Evolutionary conservation across 805 yeast species (phyloP).

Genomic region (Candida peoriensis): DNA sequence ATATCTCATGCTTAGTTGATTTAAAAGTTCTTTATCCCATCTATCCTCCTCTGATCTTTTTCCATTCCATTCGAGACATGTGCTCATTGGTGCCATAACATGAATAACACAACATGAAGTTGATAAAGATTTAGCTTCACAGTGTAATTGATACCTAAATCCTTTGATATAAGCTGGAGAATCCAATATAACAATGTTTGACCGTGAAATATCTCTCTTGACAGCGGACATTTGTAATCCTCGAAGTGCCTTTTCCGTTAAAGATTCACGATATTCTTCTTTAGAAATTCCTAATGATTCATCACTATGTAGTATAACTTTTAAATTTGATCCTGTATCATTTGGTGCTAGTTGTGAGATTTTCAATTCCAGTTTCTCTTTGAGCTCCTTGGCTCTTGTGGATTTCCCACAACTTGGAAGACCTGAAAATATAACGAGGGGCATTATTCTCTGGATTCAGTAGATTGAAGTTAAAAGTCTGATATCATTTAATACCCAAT

Average conservation of each 20-base stretch:
- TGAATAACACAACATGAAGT: constrained; percentile 84
- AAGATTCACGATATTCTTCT: constrained; percentile 63
- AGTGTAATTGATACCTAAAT: constrained; percentile 86
- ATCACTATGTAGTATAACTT: constrained; percentile 70
- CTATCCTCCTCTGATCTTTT: constrained; percentile 24
- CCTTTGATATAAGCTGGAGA: constrained; percentile 90
- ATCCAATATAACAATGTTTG: constrained; percentile 77
- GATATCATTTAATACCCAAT: background rate
- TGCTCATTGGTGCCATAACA: constrained; percentile 61
- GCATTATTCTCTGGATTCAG: constrained; percentile 49
- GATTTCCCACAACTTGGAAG: constrained; percentile 84
- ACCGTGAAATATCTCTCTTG: constrained; percentile 66
- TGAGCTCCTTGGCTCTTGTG: constrained; percentile 58
- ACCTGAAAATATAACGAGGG: constrained; percentile 78
- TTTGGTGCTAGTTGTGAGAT: constrained; percentile 35
- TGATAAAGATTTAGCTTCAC: constrained; percentile 82
- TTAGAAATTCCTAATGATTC: constrained; percentile 71
- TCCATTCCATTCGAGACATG: constrained; percentile 60
- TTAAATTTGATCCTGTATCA: constrained; percentile 49
- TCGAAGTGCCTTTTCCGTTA: constrained; percentile 73
- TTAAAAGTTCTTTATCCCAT: constrained; percentile 66
- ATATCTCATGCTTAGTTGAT: constrained; percentile 73
- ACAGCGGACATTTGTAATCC: constrained; percentile 87
- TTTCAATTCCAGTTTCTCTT: constrained; percentile 39
- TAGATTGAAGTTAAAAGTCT: background rate